Evolutionary conservation across 129 eudicot species (phyloP), one percentile per base, ranked within the genome.

Genomic region (Ambrosia trifida): DNA sequence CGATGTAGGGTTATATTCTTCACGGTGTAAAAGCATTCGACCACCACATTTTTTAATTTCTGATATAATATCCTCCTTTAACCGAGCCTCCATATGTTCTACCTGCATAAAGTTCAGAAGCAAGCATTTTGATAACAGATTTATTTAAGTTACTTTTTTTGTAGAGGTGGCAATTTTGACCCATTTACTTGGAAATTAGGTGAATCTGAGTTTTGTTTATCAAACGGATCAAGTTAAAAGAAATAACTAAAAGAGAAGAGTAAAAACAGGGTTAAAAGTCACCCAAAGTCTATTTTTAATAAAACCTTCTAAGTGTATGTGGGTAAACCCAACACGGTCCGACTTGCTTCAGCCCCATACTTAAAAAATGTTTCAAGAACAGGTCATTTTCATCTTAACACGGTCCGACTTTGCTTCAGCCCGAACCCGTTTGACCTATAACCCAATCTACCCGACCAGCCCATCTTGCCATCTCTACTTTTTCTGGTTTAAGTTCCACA

Each of bases 21-120:
- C 98, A 54, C 98, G 98, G 79, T 93, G 98, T 73, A 93, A 85
- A 85, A 89, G 98, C 98, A 93, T 93, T 69, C 96, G 83, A 36
- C 96, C 96, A 66, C 96, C 95, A 78, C 88, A 86, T 72, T 79
- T 79, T 77, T 74, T 82, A 28, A 93, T 84, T 75, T 93, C 98
- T 10, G 91, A 81, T 73, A 85, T 78, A 67, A 93, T 89, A 76
- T 93, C 98, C 82, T 93, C 96, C 75, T 93, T 93, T 74, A 93
- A 82, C 53, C 98, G 86, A 56, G 85, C 84, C 81, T 93, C 98
- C 98, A 93, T 89, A 59, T 93, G 95, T 87, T 89, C 90, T 78
- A 93, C 64, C 64, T 90, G 85, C 79, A 79, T 53, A 73, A 63
- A 69, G 51, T 69, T 36, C 33, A 72, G 63, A 49, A 64, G 57